Evolutionary conservation across 129 eudicot genomes (phyloP).

Genomic region (Flaveria sonorensis): DNA sequence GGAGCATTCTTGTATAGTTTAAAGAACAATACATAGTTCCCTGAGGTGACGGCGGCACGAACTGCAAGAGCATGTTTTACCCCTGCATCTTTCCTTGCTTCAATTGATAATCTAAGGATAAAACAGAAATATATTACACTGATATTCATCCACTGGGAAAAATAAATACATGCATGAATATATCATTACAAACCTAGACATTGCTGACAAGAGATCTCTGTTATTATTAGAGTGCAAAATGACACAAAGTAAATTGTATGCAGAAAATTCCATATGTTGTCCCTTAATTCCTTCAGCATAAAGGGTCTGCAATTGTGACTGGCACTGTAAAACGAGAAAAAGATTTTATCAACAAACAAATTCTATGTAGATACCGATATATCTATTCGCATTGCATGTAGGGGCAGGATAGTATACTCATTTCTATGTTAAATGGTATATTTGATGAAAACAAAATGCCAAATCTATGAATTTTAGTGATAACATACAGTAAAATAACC

Average conservation of each 20-base stretch:
- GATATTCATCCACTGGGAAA: constrained; percentile 10
- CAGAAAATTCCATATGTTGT: constrained; percentile 83
- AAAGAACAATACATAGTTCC: constrained; percentile 78
- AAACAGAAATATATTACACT: constrained; percentile 10
- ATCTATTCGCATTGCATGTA: neutral
- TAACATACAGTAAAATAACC: neutral
- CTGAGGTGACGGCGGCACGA: constrained; percentile 82
- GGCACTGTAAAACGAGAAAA: constrained; percentile 63
- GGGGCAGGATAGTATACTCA: neutral
- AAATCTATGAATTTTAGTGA: constrained; percentile 8
- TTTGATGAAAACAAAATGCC: constrained; percentile 6
- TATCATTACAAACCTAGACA: constrained; percentile 73
- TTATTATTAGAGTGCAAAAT: constrained; percentile 87
- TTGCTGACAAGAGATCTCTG: constrained; percentile 84
- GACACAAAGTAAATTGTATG: constrained; percentile 81
- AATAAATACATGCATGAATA: neutral
- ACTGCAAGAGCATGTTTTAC: constrained; percentile 95
- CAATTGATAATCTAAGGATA: constrained; percentile 63
- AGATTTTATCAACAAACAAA: neutral
- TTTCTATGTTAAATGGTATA: neutral
- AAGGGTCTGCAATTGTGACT: constrained; percentile 85
- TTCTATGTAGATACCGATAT: neutral
- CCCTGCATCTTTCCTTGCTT: constrained; percentile 68
- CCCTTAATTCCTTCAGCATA: constrained; percentile 93
- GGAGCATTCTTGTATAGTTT: constrained; percentile 83